Evolutionary conservation across 2,329 filamentous ascomycete genomes (phyloP).

Genomic region (Albophoma yamanashiensis): DNA sequence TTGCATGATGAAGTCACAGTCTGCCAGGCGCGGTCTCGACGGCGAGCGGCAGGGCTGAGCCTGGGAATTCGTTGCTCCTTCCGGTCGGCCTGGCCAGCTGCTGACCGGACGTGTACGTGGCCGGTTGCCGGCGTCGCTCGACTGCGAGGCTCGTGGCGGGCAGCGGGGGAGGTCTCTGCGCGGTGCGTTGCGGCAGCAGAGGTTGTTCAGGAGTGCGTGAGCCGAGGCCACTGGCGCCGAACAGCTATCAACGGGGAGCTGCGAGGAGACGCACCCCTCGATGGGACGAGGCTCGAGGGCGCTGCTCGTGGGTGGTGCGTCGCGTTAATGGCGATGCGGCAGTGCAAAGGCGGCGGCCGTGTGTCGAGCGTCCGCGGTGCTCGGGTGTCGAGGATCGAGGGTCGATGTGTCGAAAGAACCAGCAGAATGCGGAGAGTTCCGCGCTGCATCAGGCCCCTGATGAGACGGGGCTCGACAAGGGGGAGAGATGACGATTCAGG

Average conservation of each 20-base stretch:
- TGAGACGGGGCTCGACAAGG: neutral
- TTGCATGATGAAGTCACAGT: slow-evolving; percentile 24
- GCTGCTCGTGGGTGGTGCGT: neutral
- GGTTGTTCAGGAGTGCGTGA: neutral
- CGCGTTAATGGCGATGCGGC: neutral
- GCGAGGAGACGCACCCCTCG: neutral
- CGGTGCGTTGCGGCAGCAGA: neutral
- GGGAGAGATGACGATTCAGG: neutral
- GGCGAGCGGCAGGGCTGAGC: slow-evolving; percentile 1
- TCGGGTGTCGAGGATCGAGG: neutral
- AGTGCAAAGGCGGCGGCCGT: neutral
- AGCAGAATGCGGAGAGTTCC: slow-evolving; percentile 1
- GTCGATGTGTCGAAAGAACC: neutral
- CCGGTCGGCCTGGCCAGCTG: neutral
- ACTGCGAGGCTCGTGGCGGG: neutral
- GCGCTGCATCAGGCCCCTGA: neutral
- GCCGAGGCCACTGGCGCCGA: neutral
- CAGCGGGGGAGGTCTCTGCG: neutral
- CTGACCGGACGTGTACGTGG: neutral
- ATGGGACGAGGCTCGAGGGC: neutral
- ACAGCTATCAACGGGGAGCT: neutral
- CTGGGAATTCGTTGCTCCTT: neutral
- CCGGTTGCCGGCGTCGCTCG: neutral
- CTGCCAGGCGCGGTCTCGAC: slow-evolving; percentile 4
- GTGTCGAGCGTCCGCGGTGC: neutral